Evolutionary conservation across 805 yeast species (phyloP).

Genomic region (Yarrowia divulgata): DNA sequence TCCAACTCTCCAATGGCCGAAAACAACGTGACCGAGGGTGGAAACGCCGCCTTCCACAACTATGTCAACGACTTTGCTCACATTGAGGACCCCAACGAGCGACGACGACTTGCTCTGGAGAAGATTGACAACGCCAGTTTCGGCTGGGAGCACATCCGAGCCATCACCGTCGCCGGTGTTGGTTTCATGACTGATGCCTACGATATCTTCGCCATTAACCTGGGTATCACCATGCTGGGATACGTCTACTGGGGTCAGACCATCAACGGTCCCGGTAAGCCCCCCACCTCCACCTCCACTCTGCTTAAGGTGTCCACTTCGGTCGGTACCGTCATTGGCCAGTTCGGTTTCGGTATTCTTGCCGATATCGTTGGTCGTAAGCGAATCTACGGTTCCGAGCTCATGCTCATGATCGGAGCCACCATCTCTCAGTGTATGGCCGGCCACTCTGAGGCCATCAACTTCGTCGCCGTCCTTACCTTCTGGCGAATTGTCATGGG

Average conservation of each 20-base stretch:
- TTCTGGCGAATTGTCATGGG: constrained; percentile 89
- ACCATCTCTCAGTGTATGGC: constrained; percentile 77
- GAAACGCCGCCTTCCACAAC: constrained; percentile 66
- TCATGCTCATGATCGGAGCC: constrained; percentile 82
- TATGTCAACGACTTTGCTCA: constrained; percentile 62
- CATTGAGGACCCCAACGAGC: constrained; percentile 63
- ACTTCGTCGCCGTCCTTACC: constrained; percentile 74
- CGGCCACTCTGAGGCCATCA: constrained; percentile 75
- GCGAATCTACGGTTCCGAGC: constrained; percentile 83
- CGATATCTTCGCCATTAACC: constrained; percentile 88
- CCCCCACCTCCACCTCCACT: constrained; percentile 77
- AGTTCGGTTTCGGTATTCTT: constrained; percentile 79
- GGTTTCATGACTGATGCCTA: constrained; percentile 94
- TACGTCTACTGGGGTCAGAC: constrained; percentile 74
- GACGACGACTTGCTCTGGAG: constrained; percentile 66
- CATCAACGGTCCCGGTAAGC: constrained; percentile 50
- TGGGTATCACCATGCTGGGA: constrained; percentile 79
- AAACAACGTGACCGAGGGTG: constrained; percentile 49
- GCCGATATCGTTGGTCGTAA: constrained; percentile 89
- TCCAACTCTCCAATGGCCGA: neutral
- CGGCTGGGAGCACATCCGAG: constrained; percentile 65
- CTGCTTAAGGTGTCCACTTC: constrained; percentile 87
- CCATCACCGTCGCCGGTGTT: constrained; percentile 85
- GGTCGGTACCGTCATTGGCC: constrained; percentile 93
- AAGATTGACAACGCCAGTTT: constrained; percentile 64